Evolutionary conservation across 2,329 filamentous ascomycete species (phyloP), one percentile per base, ranked within the genome.

Genomic region (Albophoma yamanashiensis): DNA sequence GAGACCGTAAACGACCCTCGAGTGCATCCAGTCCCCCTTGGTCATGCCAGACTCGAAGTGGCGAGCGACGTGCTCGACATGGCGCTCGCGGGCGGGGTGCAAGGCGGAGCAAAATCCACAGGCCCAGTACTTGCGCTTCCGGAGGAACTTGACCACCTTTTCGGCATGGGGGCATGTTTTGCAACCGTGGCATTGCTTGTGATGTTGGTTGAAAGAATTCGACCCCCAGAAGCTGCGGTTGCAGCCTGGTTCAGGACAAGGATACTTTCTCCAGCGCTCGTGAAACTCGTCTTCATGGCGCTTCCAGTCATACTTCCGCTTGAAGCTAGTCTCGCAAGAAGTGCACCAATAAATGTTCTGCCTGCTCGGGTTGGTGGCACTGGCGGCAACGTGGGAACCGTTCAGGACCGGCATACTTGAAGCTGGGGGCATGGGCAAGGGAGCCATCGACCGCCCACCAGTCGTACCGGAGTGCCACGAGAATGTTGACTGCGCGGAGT

Each of bases 211-310:
- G 71, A 88, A 87, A 5, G 83, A 85, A 69, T 87, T 87, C 64
- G 84, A 83, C 12, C 84, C 84, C 78, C 84, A 86, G 71, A 88
- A 87, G 67, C 83, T 84, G 66, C 85, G 82, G 70, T 87, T 86
- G 73, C 86, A 88, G 64, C 76, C 76, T 11, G 76, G 76, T 64
- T 85, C 84, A 7, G 85, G 84, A 66, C 85, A 88, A 15, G 84
- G 83, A 70, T 86, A 88, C 67, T 86, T 87, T 63, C 85, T 82
- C 75, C 83, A 83, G 59, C 85, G 82, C 75, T 88, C 85, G 71
- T 88, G 85, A 67, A 87, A 87, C 70, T 87, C 84, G 66, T 87
- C 85, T 69, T 88, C 84, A 70, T 89, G 86, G 39, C 83, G 80
- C 71, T 87, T 87, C 86, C 82, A 89, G 70, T 88, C 84, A 63